A percentile compares a stretch with the other conserved stretches of the same genome.
phyloP scores from a whole-genome alignment of 352 stramenopile species.

The Phytopythium delawarense region DNA sequence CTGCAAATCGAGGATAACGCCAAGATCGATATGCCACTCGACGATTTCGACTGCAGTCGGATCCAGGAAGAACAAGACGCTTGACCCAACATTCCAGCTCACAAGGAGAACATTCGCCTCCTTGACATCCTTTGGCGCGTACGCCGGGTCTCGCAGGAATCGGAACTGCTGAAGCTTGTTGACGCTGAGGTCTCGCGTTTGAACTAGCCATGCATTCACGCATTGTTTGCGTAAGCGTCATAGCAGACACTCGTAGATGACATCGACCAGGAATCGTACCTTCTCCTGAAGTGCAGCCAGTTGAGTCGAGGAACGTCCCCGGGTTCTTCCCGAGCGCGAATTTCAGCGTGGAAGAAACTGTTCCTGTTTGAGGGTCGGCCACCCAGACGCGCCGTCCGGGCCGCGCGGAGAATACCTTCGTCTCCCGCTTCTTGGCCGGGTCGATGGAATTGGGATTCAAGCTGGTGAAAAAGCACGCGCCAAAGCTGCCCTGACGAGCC shows the following conservation, averaged over 20 bases:
- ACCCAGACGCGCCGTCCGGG: conserved; percentile 81
- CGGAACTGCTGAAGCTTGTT: conserved; percentile 76
- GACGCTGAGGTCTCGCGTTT: conserved; percentile 70
- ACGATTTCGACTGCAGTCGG: conserved; percentile 81
- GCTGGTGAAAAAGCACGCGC: conserved; percentile 77
- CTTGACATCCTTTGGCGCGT: conserved; percentile 38
- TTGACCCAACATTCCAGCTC: conserved; percentile 80
- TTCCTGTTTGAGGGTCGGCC: conserved; percentile 67
- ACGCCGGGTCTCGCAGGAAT: conserved; percentile 58
- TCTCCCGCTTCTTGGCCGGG: conserved; percentile 51
- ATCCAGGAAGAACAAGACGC: conserved; percentile 80
- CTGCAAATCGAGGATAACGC: conserved; percentile 83
- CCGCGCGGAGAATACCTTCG: conserved; percentile 77
- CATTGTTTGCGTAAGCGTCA: neutral
- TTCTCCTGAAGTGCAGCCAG: conserved; percentile 54
- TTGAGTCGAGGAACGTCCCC: conserved; percentile 47
- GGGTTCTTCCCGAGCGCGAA: conserved; percentile 75
- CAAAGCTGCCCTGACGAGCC: conserved; percentile 73
- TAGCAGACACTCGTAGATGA: neutral
- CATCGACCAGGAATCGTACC: conserved; percentile 14
- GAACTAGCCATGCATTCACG: conserved; percentile 27
- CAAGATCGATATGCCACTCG: conserved; percentile 85
- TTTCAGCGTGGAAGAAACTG: conserved; percentile 79
- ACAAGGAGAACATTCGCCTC: conserved; percentile 52
- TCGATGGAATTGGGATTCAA: conserved; percentile 55